These are phyloP conservation scores for Acacia pycnantha DNA, from an alignment of 331 rosid genomes.

Conservation along the genomic window DNA sequence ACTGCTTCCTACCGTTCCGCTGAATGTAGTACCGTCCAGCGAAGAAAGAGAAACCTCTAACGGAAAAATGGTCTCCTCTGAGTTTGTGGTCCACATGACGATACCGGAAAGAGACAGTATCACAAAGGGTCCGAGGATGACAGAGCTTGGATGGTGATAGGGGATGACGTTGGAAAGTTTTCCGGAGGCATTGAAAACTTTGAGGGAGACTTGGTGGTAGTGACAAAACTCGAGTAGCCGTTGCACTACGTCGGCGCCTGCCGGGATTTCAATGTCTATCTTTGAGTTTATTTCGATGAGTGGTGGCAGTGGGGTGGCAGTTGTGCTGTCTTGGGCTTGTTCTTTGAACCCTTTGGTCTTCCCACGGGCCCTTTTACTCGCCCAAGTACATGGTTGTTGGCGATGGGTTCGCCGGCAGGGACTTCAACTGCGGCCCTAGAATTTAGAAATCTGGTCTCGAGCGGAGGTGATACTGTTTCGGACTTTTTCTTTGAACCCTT, in stretches of 20 bases:
- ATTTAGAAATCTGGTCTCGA: no score
- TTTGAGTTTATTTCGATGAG: not conserved
- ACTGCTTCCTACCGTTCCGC: conserved; percentile 50
- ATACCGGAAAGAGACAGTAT: conserved; percentile 38
- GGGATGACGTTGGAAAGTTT: conserved; percentile 23
- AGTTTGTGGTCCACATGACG: not conserved
- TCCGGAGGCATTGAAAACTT: conserved; percentile 45
- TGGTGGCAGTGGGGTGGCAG: not conserved
- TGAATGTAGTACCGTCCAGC: conserved; percentile 46
- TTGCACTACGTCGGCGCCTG: conserved; percentile 56
- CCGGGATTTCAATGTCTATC: conserved; percentile 42
- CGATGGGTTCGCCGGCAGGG: no score
- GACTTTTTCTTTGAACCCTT: conserved; percentile 78
- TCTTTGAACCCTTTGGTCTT: conserved; percentile 75
- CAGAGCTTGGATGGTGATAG: not conserved
- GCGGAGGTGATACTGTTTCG: conserved; percentile 8
- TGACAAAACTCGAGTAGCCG: conserved; percentile 39
- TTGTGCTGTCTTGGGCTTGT: conserved; percentile 50
- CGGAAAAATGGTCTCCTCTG: not conserved
- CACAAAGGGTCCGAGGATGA: conserved; percentile 33
- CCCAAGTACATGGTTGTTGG: not conserved
- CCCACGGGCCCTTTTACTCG: conserved; percentile 47
- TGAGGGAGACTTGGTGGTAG: conserved; percentile 30
- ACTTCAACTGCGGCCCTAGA: no score
- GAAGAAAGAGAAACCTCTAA: conserved; percentile 23